Conservation (phyloP, 768 basidiomycete species). For the Lentinula detonsa region DNA sequence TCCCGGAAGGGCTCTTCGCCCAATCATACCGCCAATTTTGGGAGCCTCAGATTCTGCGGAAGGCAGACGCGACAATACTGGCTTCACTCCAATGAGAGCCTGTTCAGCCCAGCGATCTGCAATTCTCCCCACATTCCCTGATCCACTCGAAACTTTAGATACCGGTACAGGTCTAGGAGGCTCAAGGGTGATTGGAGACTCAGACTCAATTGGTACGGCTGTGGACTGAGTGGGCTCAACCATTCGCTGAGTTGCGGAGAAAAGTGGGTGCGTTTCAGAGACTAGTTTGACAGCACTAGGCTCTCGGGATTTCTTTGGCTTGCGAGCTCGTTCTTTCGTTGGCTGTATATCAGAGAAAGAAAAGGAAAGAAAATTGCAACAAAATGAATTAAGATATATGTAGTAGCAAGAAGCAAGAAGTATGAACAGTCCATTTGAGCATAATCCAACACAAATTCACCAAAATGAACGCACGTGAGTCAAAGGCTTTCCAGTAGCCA, state of each 20-base stretch:
- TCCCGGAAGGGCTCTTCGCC: conserved; percentile 38
- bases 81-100: conserved; percentile 24
- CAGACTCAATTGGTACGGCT: neutral
- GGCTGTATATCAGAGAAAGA: conserved; percentile 39
- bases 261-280: neutral
- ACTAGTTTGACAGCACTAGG: neutral
- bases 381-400: conserved; percentile 16
- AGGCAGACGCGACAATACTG: conserved; percentile 6
- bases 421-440: conserved; percentile 26
- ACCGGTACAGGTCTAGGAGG: neutral
- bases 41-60: conserved; percentile 10
- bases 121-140: conserved; percentile 14
- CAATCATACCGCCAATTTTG: conserved; percentile 22
- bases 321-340: conserved; percentile 68
- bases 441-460: conserved; percentile 43
- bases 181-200: neutral
- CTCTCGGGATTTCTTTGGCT: conserved; percentile 48
- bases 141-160: neutral
- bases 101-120: conserved; percentile 26
- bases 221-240: neutral
- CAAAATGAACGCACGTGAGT: conserved; percentile 85
- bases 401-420: conserved; percentile 13
- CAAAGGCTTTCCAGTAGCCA: conserved; percentile 57
- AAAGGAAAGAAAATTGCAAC: conserved; percentile 14
- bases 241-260: neutral